Evolutionary conservation across 2,329 filamentous ascomycete species (phyloP), one percentile per base, ranked within the genome.

Genomic region (Pyrenochaeta sp.): DNA sequence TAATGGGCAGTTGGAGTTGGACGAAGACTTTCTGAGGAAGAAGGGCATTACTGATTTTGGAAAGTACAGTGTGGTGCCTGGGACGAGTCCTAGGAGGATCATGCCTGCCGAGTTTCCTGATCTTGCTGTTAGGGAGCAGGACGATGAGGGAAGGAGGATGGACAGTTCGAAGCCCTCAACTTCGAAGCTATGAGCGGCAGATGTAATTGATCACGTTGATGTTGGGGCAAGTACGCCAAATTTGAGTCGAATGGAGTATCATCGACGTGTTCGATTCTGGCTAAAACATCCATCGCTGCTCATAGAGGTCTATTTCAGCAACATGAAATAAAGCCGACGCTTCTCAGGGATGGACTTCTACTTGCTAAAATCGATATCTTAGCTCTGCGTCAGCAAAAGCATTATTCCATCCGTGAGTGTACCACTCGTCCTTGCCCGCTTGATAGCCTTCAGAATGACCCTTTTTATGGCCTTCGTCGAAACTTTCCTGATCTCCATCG

Each of bases 11-110:
- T 79, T 94, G 5, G 83, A 89, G 57, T 84, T 93, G 1, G 92
- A 96, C 68, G 92, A 96, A 73, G 92, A 96, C 72, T 95, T 93
- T 64, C 80, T 96, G 30, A 82, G 90, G 19, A 81, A 84, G 6
- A 82, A 88, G 22, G 88, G 88, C 1, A 81, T 93, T 3, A 82
- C 78, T 0, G 91, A 96, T 72, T 95, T 96, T 67, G 83, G 83
- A 0, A 85, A 87, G 68, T 96, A 96, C 73, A 86, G 83, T 34
- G 75, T 94, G n/a, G 82, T 93, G 0, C 79, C 84, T 0, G 90
- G 90, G 0, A 68, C 84, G 0, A 78, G 56, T 0, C 91, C 92
- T 0, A 80, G 92, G 55, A 81, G 92, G 22, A 96, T 96, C 62
- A 93, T 96, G 91, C 92, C 92, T 0, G 79, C 74, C 0, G 74